These are phyloP conservation scores for Picochlorum sp. DNA, from an alignment of 139 green algal genomes.

Conservation along the genomic window DNA sequence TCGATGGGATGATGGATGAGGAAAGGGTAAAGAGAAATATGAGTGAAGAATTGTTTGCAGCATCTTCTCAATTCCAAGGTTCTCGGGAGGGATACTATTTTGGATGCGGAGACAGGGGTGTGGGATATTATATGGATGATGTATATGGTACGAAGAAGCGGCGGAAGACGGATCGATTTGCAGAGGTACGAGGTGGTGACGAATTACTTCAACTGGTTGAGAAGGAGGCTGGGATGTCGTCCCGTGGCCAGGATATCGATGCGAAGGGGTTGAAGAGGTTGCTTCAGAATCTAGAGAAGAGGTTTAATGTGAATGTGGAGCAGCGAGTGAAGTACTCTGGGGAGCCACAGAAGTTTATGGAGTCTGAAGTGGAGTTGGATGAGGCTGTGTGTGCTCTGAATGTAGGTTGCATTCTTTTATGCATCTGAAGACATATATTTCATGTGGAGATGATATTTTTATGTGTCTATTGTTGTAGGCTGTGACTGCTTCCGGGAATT, in stretches of 20 bases:
- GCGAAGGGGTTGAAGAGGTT: conserved; percentile 53
- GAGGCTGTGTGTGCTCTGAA: conserved; percentile 53
- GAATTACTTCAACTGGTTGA: conserved; percentile 7
- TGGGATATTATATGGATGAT: conserved; percentile 41
- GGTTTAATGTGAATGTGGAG: conserved; percentile 71
- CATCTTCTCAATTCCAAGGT: conserved; percentile 31
- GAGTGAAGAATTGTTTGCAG: conserved; percentile 28
- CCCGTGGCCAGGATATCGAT: conserved; percentile 38
- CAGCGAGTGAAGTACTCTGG: conserved; percentile 74
- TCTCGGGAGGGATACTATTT: conserved; percentile 61
- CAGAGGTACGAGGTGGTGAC: background rate
- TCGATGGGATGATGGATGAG: too few species aligned
- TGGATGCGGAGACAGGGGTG: conserved; percentile 32
- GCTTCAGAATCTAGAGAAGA: conserved; percentile 54
- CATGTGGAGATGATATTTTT: too few species aligned
- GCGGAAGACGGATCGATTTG: background rate
- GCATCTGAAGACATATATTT: conserved; percentile 10
- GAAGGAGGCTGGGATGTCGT: background rate
- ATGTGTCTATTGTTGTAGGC: background rate
- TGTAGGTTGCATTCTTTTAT: conserved; percentile 23
- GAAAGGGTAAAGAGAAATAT: background rate
- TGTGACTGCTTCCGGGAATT: conserved; percentile 50
- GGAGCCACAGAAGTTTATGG: conserved; percentile 84
- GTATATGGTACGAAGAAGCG: background rate
- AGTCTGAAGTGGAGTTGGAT: conserved; percentile 92